These are phyloP conservation scores for Pisolithus albus DNA, from an alignment of 768 basidiomycete species.

Conservation along the genomic window DNA sequence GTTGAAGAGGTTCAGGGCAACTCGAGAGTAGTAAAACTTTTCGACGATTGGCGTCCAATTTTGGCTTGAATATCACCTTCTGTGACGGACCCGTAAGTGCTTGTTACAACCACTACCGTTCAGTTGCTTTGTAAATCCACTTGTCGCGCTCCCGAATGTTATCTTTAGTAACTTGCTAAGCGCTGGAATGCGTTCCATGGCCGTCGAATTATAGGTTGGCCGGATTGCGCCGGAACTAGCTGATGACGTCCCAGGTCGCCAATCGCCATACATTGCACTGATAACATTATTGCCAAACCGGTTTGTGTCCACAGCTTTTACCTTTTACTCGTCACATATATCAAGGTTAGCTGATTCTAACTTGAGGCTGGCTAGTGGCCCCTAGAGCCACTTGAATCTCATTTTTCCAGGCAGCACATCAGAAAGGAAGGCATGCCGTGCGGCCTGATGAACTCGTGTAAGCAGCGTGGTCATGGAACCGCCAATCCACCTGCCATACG, in stretches of 20 bases:
- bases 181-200: too few relatives aligned
- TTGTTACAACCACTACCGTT: not conserved
- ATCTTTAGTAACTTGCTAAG: too few relatives aligned
- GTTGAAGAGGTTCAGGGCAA: not conserved
- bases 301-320: not conserved
- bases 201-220: too few relatives aligned
- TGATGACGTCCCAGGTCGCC: not conserved
- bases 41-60: not conserved
- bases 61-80: not conserved
- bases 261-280: not conserved
- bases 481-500: slow-evolving; percentile 21
- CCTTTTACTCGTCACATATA: slow-evolving; percentile 1
- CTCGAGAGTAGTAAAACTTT: not conserved
- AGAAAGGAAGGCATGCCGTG: slow-evolving; percentile 31
- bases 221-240: not conserved
- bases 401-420: slow-evolving; percentile 30
- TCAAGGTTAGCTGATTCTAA: slow-evolving; percentile 13
- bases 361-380: slow-evolving; percentile 17
- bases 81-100: not conserved
- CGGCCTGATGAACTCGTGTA: slow-evolving; percentile 34
- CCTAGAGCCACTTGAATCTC: slow-evolving; percentile 33
- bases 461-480: slow-evolving; percentile 25
- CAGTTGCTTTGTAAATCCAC: too few relatives aligned
- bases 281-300: too few relatives aligned
- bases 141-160: too few relatives aligned